Evolutionary conservation across 768 basidiomycete species (phyloP).

Genomic region (Naematelia aurantialba): DNA sequence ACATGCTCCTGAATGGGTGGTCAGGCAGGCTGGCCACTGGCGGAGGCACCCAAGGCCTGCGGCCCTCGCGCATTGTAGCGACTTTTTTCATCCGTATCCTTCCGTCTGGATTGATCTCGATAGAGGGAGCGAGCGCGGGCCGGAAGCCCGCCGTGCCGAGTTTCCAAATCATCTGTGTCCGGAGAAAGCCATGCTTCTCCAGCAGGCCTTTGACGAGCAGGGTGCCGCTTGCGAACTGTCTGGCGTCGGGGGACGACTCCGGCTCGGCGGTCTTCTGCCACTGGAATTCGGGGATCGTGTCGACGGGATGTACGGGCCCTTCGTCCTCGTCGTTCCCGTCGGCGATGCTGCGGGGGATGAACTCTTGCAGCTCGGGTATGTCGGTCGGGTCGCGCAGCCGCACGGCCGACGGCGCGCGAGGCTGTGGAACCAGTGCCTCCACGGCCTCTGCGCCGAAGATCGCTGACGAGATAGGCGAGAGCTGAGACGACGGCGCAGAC

Average conservation of each 20-base stretch:
- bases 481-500: no score
- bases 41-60: conserved; percentile 30
- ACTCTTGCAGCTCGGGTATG: no score
- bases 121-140: conserved; percentile 21
- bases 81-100: conserved; percentile 35
- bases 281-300: neutral
- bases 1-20: conserved; percentile 37
- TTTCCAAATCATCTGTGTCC: conserved; percentile 27
- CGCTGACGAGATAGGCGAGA: neutral
- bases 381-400: no score
- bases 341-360: no score
- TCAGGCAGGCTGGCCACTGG: conserved; percentile 34
- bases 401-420: no score
- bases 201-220: neutral
- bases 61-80: conserved; percentile 33
- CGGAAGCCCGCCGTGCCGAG: conserved; percentile 20
- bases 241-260: neutral
- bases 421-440: no score
- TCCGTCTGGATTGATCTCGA: conserved; percentile 20
- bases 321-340: no score
- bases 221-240: neutral
- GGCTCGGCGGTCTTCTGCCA: neutral
- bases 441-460: no score
- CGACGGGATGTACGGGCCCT: neutral
- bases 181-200: conserved; percentile 1